A percentile compares a stretch with the other conserved stretches of the same genome.
phyloP scores from a whole-genome alignment of 208 protist species.

The Leishmania aethiopica region DNA sequence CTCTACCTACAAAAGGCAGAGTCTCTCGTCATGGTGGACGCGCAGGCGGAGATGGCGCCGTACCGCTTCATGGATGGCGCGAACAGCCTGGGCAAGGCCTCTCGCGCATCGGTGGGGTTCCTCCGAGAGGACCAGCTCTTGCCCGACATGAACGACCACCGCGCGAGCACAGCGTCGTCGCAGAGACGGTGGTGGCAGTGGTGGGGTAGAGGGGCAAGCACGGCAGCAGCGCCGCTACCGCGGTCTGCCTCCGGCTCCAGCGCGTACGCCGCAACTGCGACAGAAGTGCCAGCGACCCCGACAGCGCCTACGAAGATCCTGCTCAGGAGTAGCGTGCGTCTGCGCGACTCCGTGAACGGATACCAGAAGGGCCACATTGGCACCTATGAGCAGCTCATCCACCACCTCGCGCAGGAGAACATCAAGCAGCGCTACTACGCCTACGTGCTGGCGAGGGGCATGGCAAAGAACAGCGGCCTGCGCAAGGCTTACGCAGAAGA shows the following conservation, averaged over 20 bases:
- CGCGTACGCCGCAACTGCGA: too few species aligned
- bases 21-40: conserved; percentile 54
- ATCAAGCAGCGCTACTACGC: conserved; percentile 42
- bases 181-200: conserved; percentile 4
- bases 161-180: not conserved
- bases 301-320: conserved; percentile 17
- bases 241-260: not conserved
- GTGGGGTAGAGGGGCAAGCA: not conserved
- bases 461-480: conserved; percentile 9
- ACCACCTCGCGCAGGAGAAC: conserved; percentile 40
- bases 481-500: conserved; percentile 53
- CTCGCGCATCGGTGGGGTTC: conserved; percentile 14
- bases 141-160: not conserved
- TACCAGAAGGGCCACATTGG: conserved; percentile 60
- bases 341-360: conserved; percentile 52
- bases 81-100: conserved; percentile 12
- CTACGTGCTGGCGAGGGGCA: conserved; percentile 34
- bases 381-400: conserved; percentile 52
- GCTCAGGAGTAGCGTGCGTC: conserved; percentile 41
- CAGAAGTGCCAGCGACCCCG: too few species aligned
- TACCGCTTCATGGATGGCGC: conserved; percentile 59
- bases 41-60: conserved; percentile 38
- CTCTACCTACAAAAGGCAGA: conserved; percentile 63
- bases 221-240: not conserved
- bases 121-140: conserved; percentile 21